Evolutionary conservation across 352 stramenopile species (phyloP).

Genomic region (Phytophthora cryptogea): DNA sequence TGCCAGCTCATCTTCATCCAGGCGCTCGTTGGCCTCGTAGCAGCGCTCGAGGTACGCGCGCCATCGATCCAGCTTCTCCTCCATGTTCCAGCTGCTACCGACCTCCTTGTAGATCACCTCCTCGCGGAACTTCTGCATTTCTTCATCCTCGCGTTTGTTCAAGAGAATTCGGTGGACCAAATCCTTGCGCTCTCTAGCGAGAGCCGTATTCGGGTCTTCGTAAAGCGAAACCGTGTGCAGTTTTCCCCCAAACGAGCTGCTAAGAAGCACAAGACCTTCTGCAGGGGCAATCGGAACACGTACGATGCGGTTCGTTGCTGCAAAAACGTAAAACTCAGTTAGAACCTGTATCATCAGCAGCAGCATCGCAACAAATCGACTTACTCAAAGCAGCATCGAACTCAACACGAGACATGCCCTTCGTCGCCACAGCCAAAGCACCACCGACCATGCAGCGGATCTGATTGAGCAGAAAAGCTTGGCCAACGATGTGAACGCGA

Average conservation of each 20-base stretch:
- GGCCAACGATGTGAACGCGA: constrained; percentile 77
- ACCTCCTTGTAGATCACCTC: constrained; percentile 81
- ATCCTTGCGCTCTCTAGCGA: constrained; percentile 57
- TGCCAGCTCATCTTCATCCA: constrained; percentile 49
- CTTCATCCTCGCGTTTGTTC: constrained; percentile 44
- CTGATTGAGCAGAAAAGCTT: constrained; percentile 90
- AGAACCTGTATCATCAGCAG: constrained; percentile 2
- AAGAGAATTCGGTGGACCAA: constrained; percentile 69
- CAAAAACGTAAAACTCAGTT: constrained; percentile 18
- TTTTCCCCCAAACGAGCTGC: constrained; percentile 81
- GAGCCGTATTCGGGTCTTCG: constrained; percentile 63
- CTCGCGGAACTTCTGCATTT: constrained; percentile 70
- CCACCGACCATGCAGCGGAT: constrained; percentile 92
- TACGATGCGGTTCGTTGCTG: constrained; percentile 78
- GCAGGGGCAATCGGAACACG: constrained; percentile 88
- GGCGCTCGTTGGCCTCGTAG: constrained; percentile 50
- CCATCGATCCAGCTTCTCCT: constrained; percentile 62
- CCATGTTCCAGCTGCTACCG: constrained; percentile 48
- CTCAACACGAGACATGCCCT: constrained; percentile 61
- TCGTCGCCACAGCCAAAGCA: constrained; percentile 80
- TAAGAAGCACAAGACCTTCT: constrained; percentile 87
- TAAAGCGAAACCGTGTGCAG: constrained; percentile 80
- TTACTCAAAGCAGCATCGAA: constrained; percentile 78
- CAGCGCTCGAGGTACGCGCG: constrained; percentile 59
- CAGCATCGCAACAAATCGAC: constrained; percentile 15